A percentile compares a stretch with the other conserved stretches of the same genome.
phyloP scores from a whole-genome alignment of 306 rosid species.

The Castanospermum australe region DNA sequence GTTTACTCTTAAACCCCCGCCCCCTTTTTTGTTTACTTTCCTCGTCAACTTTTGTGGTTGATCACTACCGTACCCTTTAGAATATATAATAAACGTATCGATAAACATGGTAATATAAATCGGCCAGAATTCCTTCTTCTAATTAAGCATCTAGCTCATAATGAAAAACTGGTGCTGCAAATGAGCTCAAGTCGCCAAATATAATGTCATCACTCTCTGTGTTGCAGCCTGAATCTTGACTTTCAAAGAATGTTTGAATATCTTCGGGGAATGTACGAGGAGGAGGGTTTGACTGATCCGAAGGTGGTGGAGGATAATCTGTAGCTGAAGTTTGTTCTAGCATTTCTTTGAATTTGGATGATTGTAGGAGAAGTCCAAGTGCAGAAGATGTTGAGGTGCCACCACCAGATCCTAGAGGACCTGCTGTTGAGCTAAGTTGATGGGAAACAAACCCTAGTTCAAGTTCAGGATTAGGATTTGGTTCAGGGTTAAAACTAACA shows the following conservation, averaged over 20 bases:
- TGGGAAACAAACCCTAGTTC: constrained; percentile 25
- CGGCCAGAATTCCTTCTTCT: background rate
- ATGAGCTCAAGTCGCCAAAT: constrained; percentile 59
- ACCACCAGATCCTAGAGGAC: background rate
- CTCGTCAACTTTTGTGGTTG: background rate
- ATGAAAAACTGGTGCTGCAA: constrained; percentile 61
- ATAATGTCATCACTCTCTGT: constrained; percentile 63
- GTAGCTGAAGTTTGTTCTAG: constrained; percentile 38
- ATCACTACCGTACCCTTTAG: background rate
- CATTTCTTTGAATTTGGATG: constrained; percentile 69
- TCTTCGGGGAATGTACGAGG: constrained; percentile 78
- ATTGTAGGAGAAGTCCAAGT: constrained; percentile 47
- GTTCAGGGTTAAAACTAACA: constrained; percentile 17
- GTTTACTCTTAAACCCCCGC: background rate
- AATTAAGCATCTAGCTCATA: constrained; percentile 56
- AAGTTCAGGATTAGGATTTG: constrained; percentile 20
- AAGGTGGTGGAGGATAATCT: constrained; percentile 15
- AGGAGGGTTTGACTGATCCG: constrained; percentile 39
- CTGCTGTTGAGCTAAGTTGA: background rate
- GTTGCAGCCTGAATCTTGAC: constrained; percentile 48
- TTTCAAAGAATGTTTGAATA: constrained; percentile 79
- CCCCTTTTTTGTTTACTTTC: background rate
- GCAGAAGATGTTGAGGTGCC: constrained; percentile 43
- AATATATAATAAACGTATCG: background rate
- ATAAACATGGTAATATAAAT: background rate